These are phyloP conservation scores for Lachnellula arida DNA, from an alignment of 2,329 filamentous ascomycete genomes.

Conservation along the genomic window DNA sequence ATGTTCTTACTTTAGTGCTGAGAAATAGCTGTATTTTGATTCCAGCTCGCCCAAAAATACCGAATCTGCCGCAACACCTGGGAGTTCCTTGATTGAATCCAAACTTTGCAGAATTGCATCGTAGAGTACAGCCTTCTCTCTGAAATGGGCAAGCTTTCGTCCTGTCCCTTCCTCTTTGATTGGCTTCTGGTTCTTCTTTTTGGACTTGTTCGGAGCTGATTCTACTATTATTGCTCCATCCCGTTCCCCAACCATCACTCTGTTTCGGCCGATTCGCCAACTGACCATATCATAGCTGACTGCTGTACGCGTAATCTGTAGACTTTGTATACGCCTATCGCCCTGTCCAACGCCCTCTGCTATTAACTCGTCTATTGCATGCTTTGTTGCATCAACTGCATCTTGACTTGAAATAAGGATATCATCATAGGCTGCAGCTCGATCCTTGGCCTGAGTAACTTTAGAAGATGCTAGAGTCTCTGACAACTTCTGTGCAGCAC, in stretches of 20 bases:
- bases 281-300: conserved; percentile 93
- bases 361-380: conserved; percentile 84
- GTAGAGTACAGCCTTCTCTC: conserved; percentile 85
- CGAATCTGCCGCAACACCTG: conserved; percentile 82
- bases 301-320: conserved; percentile 88
- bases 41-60: conserved; percentile 73
- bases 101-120: conserved; percentile 88
- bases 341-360: conserved; percentile 79
- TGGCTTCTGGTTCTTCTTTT: conserved; percentile 47
- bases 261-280: conserved; percentile 90
- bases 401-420: conserved; percentile 89
- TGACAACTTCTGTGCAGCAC: conserved; percentile 46
- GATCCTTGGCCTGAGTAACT: conserved; percentile 53
- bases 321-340: conserved; percentile 81
- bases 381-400: conserved; percentile 87
- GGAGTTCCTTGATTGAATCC: conserved; percentile 82
- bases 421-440: conserved; percentile 84
- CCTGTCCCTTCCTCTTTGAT: conserved; percentile 62
- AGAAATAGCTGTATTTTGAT: conserved; percentile 76
- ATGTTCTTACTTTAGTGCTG: conserved; percentile 69
- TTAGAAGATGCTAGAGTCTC: conserved; percentile 43
- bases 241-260: conserved; percentile 76
- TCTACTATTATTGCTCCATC: conserved; percentile 65
- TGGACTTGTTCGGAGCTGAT: conserved; percentile 43
- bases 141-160: conserved; percentile 71